phyloP scores from a whole-genome alignment of 1,284 basidiomycete species.

The Pseudozyma tsukubaensis region DNA sequence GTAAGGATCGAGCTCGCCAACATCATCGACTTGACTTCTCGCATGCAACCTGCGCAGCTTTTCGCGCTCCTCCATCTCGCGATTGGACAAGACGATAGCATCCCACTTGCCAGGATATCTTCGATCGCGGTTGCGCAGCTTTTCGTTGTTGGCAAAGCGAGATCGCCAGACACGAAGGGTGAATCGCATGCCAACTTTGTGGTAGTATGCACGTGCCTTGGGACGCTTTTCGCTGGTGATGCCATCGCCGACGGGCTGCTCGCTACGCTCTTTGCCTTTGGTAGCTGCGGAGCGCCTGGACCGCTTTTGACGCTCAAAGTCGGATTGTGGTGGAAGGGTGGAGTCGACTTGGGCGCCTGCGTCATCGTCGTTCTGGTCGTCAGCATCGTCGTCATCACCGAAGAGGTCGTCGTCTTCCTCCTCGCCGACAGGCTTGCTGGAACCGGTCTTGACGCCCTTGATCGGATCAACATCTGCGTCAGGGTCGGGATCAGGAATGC shows the following conservation, averaged over 20 bases:
- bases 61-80: conserved; percentile 51
- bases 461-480: conserved; percentile 48
- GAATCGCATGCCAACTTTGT: conserved; percentile 63
- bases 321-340: conserved; percentile 55
- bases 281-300: conserved; percentile 31
- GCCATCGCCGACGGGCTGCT: conserved; percentile 29
- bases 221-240: conserved; percentile 25
- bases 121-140: conserved; percentile 46
- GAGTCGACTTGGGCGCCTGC: conserved; percentile 23
- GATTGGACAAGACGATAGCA: conserved; percentile 51
- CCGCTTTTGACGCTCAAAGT: conserved; percentile 51
- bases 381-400: conserved; percentile 40
- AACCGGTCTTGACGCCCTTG: conserved; percentile 35
- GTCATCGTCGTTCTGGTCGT: conserved; percentile 11
- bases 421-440: conserved; percentile 7
- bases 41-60: conserved; percentile 37
- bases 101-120: conserved; percentile 62
- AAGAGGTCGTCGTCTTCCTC: conserved; percentile 51
- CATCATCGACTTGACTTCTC: conserved; percentile 52
- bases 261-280: conserved; percentile 52
- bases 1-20: conserved; percentile 53
- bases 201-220: conserved; percentile 60
- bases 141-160: conserved; percentile 51
- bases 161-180: conserved; percentile 60
- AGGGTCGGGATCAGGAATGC: conserved; percentile 54